phyloP scores from a whole-genome alignment of 2,329 filamentous ascomycete genomes.

The Pseudogymnoascus sp. region DNA sequence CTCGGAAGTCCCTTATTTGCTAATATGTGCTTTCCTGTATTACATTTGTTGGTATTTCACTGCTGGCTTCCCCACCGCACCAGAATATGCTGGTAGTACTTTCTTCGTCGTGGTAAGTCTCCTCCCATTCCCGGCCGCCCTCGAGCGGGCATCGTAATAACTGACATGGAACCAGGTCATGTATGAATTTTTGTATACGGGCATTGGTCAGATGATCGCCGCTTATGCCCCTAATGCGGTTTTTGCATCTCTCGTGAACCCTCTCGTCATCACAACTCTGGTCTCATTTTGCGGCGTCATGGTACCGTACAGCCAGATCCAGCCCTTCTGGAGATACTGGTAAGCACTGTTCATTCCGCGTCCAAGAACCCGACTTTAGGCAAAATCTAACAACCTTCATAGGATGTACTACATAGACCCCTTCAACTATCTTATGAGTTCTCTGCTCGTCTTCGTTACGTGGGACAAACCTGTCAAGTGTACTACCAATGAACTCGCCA shows the following conservation, averaged over 20 bases:
- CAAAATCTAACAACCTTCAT: not conserved
- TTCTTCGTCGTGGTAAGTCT: slow-evolving; percentile 42
- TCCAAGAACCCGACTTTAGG: not conserved
- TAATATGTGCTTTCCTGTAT: slow-evolving; percentile 38
- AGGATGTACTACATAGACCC: slow-evolving; percentile 50
- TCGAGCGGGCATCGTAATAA: not conserved
- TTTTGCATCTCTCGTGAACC: slow-evolving; percentile 52
- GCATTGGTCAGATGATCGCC: slow-evolving; percentile 55
- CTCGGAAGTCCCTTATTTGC: slow-evolving; percentile 40
- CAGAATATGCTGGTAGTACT: slow-evolving; percentile 38
- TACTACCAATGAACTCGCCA: slow-evolving; percentile 40
- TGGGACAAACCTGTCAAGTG: slow-evolving; percentile 44
- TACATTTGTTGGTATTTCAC: slow-evolving; percentile 53
- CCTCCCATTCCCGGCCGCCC: not conserved
- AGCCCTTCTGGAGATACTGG: slow-evolving; percentile 55
- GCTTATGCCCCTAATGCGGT: slow-evolving; percentile 56
- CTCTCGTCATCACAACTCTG: slow-evolving; percentile 52
- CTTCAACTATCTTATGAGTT: slow-evolving; percentile 54
- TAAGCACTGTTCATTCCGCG: not conserved
- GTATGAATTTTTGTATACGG: slow-evolving; percentile 54
- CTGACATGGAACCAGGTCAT: slow-evolving; percentile 29
- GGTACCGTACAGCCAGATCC: slow-evolving; percentile 57
- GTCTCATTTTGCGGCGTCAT: slow-evolving; percentile 70
- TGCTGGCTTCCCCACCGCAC: slow-evolving; percentile 32
- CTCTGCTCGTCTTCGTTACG: slow-evolving; percentile 46